Evolutionary conservation across 75 land plant genomes (phyloP).

Genomic region (Selaginella tamariscina): DNA sequence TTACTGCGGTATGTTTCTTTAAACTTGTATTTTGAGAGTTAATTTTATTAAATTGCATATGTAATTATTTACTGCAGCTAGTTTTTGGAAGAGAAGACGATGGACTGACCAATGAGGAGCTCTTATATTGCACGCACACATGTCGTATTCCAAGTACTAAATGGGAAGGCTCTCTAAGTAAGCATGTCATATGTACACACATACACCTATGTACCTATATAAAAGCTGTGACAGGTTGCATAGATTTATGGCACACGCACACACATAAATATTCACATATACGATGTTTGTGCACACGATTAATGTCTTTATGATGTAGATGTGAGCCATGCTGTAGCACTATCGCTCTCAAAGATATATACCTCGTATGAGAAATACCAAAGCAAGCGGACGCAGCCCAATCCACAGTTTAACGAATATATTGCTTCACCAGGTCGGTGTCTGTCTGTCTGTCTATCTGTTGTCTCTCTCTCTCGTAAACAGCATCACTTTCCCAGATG

Average conservation of each 20-base stretch:
- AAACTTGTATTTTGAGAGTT: neutral
- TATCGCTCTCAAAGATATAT: slow-evolving; percentile 21
- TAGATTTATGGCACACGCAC: too few relatives aligned
- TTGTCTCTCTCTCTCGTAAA: neutral
- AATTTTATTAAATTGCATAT: neutral
- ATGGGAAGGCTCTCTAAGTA: slow-evolving; percentile 30
- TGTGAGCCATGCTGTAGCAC: slow-evolving; percentile 27
- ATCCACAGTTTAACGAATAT: neutral
- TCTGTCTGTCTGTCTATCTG: neutral
- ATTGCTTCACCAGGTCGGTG: neutral
- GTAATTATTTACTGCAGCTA: slow-evolving; percentile 17
- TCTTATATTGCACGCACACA: slow-evolving; percentile 27
- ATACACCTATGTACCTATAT: neutral
- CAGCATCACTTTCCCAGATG: slow-evolving; percentile 15
- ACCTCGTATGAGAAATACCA: slow-evolving; percentile 12
- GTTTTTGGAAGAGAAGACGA: slow-evolving; percentile 29
- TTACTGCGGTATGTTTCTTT: slow-evolving; percentile 21
- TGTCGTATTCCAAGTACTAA: slow-evolving; percentile 19
- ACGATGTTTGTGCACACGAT: too few relatives aligned
- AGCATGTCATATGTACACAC: slow-evolving; percentile 5
- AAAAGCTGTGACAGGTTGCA: too few relatives aligned
- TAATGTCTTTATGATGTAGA: slow-evolving; percentile 11
- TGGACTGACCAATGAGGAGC: slow-evolving; percentile 25
- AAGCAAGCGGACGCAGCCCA: neutral
- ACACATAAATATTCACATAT: too few relatives aligned